These are phyloP conservation scores for Rhizopogon roseolus DNA, from an alignment of 768 basidiomycete species.

Conservation along the genomic window DNA sequence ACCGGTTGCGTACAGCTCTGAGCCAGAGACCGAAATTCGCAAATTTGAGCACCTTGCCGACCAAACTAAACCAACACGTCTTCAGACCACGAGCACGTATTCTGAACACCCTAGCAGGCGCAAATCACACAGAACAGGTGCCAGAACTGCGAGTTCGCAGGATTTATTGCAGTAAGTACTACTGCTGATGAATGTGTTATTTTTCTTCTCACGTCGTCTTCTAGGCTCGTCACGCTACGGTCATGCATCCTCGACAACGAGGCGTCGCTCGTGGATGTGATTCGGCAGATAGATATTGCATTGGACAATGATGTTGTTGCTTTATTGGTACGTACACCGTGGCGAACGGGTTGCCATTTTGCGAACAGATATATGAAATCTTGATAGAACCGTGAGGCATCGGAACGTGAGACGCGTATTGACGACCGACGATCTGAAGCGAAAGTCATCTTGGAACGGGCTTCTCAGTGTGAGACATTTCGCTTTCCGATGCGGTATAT, in stretches of 20 bases:
- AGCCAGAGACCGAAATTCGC: constrained; percentile 56
- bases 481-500: constrained; percentile 8
- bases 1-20: constrained; percentile 68
- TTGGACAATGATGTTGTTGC: constrained; percentile 36
- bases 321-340: constrained; percentile 36
- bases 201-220: constrained; percentile 3
- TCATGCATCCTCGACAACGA: constrained; percentile 48
- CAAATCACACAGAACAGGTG: constrained; percentile 20
- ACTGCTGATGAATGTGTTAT: not conserved
- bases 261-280: constrained; percentile 41
- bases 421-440: constrained; percentile 43
- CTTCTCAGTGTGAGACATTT: constrained; percentile 41
- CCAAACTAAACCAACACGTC: constrained; percentile 1
- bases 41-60: constrained; percentile 31
- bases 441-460: constrained; percentile 36
- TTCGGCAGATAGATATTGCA: constrained; percentile 42
- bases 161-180: constrained; percentile 64
- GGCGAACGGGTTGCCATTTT: constrained; percentile 15
- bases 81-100: not conserved
- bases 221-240: constrained; percentile 51
- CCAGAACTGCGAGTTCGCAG: constrained; percentile 56
- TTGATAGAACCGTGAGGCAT: constrained; percentile 61
- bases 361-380: constrained; percentile 19
- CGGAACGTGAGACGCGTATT: constrained; percentile 57
- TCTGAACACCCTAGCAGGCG: constrained; percentile 9